Evolutionary conservation across 108 stramenopile genomes (phyloP).

Genomic region (Cylindrotheca fusiformis): DNA sequence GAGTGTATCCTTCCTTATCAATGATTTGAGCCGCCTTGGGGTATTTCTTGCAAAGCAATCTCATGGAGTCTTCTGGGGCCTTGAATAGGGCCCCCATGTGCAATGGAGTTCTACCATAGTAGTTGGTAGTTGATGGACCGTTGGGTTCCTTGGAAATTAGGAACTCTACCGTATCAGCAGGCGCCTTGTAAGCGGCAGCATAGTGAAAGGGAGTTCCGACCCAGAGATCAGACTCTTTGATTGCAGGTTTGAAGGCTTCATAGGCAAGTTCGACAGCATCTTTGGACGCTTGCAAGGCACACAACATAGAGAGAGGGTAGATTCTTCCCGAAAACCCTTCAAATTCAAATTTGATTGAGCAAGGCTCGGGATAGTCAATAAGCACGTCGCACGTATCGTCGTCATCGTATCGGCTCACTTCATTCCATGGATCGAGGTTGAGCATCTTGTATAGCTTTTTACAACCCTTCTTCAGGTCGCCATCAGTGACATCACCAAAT

Average conservation of each 20-base stretch:
- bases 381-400: constrained; percentile 37
- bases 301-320: constrained; percentile 42
- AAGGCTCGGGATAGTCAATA: constrained; percentile 34
- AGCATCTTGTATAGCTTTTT: constrained; percentile 34
- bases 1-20: constrained; percentile 50
- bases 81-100: constrained; percentile 47
- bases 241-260: constrained; percentile 32
- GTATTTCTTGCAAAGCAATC: constrained; percentile 24
- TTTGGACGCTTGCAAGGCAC: constrained; percentile 37
- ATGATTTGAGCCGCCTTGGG: constrained; percentile 22
- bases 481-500: constrained; percentile 26
- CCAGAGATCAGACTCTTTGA: constrained; percentile 36
- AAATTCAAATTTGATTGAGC: constrained; percentile 31
- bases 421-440: constrained; percentile 42
- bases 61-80: constrained; percentile 20
- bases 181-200: constrained; percentile 34
- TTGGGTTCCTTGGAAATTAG: constrained; percentile 34
- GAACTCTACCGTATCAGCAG: constrained; percentile 25
- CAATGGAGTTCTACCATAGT: constrained; percentile 32
- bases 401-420: constrained; percentile 27
- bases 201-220: constrained; percentile 47
- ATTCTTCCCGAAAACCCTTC: constrained; percentile 34
- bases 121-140: constrained; percentile 22
- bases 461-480: constrained; percentile 14
- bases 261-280: constrained; percentile 37